These are phyloP conservation scores for Lecanoromycetidae sp. DNA, from an alignment of 2,329 filamentous ascomycete species.

Conservation along the genomic window DNA sequence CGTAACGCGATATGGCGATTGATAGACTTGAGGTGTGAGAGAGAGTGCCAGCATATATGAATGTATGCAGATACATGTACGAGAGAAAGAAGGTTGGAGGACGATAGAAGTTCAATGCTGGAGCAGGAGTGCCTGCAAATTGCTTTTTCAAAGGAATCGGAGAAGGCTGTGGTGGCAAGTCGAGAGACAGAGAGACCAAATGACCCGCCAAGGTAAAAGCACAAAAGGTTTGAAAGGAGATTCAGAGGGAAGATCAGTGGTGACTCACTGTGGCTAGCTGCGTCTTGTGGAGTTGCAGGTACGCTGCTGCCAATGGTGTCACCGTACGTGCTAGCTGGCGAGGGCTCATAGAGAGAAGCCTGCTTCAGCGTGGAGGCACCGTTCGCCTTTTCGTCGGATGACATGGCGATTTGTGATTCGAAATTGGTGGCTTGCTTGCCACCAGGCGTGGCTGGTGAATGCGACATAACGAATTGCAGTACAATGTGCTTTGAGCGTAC, in stretches of 20 bases:
- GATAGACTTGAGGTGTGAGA: too few species aligned
- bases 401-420: neutral
- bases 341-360: slow-evolving; percentile 17
- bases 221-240: neutral
- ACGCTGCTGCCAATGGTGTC: slow-evolving; percentile 19
- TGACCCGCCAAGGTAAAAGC: too few species aligned
- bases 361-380: slow-evolving; percentile 12
- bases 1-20: too few species aligned
- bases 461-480: slow-evolving; percentile 11
- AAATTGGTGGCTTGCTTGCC: neutral
- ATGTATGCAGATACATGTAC: too few species aligned
- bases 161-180: too few species aligned
- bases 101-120: too few species aligned
- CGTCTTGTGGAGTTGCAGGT: slow-evolving; percentile 19
- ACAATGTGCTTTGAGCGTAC: neutral
- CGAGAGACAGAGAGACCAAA: too few species aligned
- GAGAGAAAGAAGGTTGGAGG: too few species aligned
- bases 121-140: too few species aligned
- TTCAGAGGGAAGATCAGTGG: neutral
- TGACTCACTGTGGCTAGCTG: slow-evolving; percentile 16
- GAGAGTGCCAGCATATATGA: too few species aligned
- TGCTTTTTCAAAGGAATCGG: too few species aligned
- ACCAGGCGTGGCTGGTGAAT: slow-evolving; percentile 16
- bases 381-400: slow-evolving; percentile 9
- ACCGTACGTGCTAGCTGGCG: slow-evolving; percentile 22